These are phyloP conservation scores for Carex myosuroides DNA, from an alignment of 176 grass and related monocot species.

Conservation along the genomic window DNA sequence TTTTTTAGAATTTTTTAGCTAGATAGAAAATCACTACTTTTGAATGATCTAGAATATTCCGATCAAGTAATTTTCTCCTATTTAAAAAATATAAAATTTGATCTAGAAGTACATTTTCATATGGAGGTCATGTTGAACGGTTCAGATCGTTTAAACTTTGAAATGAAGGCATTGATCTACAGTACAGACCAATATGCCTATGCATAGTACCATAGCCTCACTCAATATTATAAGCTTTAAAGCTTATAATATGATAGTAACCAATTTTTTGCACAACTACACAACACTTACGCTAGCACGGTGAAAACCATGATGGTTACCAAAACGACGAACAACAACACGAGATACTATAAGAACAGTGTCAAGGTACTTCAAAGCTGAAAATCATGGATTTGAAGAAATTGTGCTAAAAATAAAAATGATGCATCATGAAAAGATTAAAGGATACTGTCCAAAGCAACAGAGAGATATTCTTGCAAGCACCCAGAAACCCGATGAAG, in stretches of 20 bases:
- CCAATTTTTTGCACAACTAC: background rate
- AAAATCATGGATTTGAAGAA: constrained; percentile 5
- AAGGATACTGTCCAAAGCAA: constrained; percentile 98
- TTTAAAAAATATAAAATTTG: too few relatives aligned
- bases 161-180: too few relatives aligned
- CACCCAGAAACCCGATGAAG: constrained; percentile 82
- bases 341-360: constrained; percentile 61
- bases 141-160: too few relatives aligned
- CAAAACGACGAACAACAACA: constrained; percentile 69
- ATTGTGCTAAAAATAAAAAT: constrained; percentile 19
- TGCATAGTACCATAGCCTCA: background rate
- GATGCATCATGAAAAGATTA: background rate
- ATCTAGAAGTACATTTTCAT: too few relatives aligned
- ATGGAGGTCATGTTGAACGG: too few relatives aligned
- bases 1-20: too few relatives aligned
- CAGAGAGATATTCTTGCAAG: constrained; percentile 71
- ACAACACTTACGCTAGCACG: constrained; percentile 73
- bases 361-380: constrained; percentile 47
- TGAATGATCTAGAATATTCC: too few relatives aligned
- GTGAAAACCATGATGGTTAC: constrained; percentile 91
- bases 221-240: background rate
- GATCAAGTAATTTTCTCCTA: too few relatives aligned
- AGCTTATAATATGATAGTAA: background rate
- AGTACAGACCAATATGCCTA: too few relatives aligned
- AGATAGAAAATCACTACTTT: too few relatives aligned